Conservation (phyloP, 1,139 yeast genomes). For the Yarrowia galli region DNA sequence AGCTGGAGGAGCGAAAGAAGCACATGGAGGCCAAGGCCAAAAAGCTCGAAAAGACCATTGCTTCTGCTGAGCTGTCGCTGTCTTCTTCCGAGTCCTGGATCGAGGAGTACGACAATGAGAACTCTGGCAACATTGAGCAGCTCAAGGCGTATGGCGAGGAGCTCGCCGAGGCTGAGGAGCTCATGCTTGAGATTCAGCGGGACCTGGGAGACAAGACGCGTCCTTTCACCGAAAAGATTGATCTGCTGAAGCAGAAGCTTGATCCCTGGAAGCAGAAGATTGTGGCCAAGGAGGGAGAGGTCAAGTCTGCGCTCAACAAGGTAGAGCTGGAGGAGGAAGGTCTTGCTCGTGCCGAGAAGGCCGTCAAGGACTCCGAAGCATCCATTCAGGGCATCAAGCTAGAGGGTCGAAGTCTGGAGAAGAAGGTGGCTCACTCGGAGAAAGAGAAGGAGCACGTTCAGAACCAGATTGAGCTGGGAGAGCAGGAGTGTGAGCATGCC, state of each 20-base stretch:
- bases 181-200: constrained; percentile 67
- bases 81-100: constrained; percentile 59
- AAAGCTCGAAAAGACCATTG: constrained; percentile 62
- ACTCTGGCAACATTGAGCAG: constrained; percentile 42
- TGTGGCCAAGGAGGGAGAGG: constrained; percentile 68
- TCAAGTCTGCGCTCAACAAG: constrained; percentile 70
- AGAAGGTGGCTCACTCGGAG: constrained; percentile 54
- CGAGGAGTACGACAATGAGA: constrained; percentile 56
- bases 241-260: constrained; percentile 64
- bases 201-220: constrained; percentile 78
- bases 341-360: constrained; percentile 55
- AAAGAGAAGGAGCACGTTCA: constrained; percentile 58
- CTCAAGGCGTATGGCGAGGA: constrained; percentile 41
- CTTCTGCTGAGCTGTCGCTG: constrained; percentile 52
- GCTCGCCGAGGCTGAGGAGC: constrained; percentile 58
- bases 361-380: constrained; percentile 58
- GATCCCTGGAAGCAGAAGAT: constrained; percentile 87
- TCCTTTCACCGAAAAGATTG: constrained; percentile 67
- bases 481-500: constrained; percentile 62
- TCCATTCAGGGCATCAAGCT: constrained; percentile 59
- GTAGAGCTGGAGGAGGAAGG: constrained; percentile 66
- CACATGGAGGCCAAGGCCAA: constrained; percentile 64
- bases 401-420: constrained; percentile 63
- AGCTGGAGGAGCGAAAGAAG: constrained; percentile 77
- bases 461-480: constrained; percentile 66